Conservation (phyloP, 176 grass and related monocot species). For the Aegilops umbellulata region DNA sequence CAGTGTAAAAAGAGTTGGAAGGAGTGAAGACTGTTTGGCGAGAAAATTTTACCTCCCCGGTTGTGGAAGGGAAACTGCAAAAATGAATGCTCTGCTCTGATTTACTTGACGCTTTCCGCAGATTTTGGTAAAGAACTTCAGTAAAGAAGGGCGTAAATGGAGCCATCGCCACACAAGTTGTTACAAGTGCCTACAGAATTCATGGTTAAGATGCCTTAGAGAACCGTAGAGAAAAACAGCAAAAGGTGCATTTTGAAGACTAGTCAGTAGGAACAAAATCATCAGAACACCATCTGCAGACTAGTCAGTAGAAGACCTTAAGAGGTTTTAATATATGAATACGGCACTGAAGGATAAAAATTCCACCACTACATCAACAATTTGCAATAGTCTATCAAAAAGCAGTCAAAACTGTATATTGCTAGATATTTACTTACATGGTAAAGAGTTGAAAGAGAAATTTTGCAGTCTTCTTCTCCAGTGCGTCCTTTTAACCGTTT, state of each 20-base stretch:
- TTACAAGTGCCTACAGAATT: conserved; percentile 77
- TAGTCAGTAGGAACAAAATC: conserved; percentile 7
- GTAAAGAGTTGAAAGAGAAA: conserved; percentile 88
- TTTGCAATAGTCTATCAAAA: neutral
- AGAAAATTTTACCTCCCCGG: conserved; percentile 58
- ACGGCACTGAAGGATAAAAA: neutral
- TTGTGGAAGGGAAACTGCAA: conserved; percentile 84
- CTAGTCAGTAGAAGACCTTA: neutral
- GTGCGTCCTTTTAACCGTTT: conserved; percentile 94
- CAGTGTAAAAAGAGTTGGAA: neutral
- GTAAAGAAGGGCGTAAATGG: conserved; percentile 99
- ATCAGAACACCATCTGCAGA: neutral
- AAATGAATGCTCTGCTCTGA: conserved; percentile 91
- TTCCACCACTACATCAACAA: neutral
- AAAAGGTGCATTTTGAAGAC: conserved; percentile 17
- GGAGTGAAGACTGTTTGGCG: neutral
- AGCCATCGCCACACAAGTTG: conserved; percentile 86
- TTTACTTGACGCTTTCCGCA: conserved; percentile 73
- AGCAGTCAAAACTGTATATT: conserved; percentile 3
- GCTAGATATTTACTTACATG: conserved; percentile 60
- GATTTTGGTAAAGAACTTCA: conserved; percentile 96
- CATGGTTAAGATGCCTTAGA: conserved; percentile 19
- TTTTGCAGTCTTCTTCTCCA: conserved; percentile 95
- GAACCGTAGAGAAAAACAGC: conserved; percentile 5
- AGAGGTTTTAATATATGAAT: neutral